phyloP scores from a whole-genome alignment of 1,284 basidiomycete genomes.

The Apiotrichum akiyoshidainum region DNA sequence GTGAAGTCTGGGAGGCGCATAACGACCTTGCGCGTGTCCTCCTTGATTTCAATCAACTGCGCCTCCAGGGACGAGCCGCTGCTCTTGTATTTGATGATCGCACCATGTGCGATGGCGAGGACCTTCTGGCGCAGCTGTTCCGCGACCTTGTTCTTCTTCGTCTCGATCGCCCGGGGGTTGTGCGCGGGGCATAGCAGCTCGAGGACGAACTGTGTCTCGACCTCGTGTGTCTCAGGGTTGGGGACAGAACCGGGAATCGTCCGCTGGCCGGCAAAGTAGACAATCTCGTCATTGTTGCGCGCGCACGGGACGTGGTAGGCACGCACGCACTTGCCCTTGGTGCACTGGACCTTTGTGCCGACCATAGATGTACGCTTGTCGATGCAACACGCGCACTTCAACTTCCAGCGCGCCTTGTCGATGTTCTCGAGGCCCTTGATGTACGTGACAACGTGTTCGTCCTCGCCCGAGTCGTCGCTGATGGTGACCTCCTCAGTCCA shows the following conservation, averaged over 20 bases:
- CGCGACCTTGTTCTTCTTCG: constrained; percentile 9
- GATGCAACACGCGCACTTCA: constrained; percentile 83
- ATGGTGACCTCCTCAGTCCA: constrained; percentile 64
- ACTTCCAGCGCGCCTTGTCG: constrained; percentile 81
- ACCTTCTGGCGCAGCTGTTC: constrained; percentile 60
- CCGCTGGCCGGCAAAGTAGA: constrained; percentile 24
- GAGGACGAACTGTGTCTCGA: constrained; percentile 59
- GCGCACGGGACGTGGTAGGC: constrained; percentile 95
- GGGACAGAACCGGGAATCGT: background rate
- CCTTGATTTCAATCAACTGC: constrained; percentile 64
- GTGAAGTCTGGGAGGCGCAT: constrained; percentile 49
- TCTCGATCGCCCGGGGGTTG: constrained; percentile 64
- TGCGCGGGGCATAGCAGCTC: constrained; percentile 74
- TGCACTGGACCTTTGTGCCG: constrained; percentile 90
- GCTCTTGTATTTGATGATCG: constrained; percentile 73
- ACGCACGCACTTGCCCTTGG: constrained; percentile 82
- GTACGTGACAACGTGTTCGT: constrained; percentile 33
- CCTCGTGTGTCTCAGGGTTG: background rate
- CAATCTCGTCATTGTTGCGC: constrained; percentile 29
- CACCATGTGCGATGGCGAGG: constrained; percentile 63
- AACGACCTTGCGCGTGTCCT: constrained; percentile 65
- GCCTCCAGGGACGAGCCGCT: constrained; percentile 76
- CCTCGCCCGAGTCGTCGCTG: constrained; percentile 30
- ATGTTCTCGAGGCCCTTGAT: constrained; percentile 80
- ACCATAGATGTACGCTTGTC: constrained; percentile 65